These are phyloP conservation scores for Hirschfeldia incana DNA, from an alignment of 345 rosid species.

Conservation along the genomic window DNA sequence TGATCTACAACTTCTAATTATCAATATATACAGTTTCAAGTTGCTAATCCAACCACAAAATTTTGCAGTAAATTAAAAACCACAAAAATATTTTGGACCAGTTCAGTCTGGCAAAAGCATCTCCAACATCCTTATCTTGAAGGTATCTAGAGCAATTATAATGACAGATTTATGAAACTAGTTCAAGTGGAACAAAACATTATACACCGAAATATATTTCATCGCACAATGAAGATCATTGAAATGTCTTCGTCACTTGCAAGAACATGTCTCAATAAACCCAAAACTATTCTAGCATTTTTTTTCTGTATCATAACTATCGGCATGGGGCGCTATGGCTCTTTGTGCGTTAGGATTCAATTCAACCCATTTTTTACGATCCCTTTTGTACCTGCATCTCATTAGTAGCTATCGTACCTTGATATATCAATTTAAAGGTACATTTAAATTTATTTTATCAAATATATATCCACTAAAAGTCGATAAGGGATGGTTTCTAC, in stretches of 20 bases:
- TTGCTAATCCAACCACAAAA: slow-evolving; percentile 23
- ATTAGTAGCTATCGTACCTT: slow-evolving; percentile 7
- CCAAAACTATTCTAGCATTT: slow-evolving; percentile 27
- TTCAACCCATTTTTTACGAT: slow-evolving; percentile 30
- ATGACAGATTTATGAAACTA: slow-evolving; percentile 41
- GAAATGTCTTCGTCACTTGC: slow-evolving; percentile 28
- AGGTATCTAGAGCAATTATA: slow-evolving; percentile 23
- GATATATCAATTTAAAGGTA: background rate
- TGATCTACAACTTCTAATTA: background rate
- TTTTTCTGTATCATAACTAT: slow-evolving; percentile 35
- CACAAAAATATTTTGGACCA: background rate
- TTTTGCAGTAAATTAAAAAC: background rate
- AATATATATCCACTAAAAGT: background rate
- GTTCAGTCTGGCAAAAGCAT: slow-evolving; percentile 6
- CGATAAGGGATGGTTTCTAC: background rate
- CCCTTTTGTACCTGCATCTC: slow-evolving; percentile 21
- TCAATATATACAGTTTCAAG: background rate
- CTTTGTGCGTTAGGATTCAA: slow-evolving; percentile 33
- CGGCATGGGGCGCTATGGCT: slow-evolving; percentile 39
- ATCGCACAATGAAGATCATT: background rate
- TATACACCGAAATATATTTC: slow-evolving; percentile 14
- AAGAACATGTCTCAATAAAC: slow-evolving; percentile 32
- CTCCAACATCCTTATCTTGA: slow-evolving; percentile 29
- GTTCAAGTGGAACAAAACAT: slow-evolving; percentile 36
- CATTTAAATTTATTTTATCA: background rate